Conservation (phyloP, 176 grass and related monocot genomes). For the Luzula sylvatica region DNA sequence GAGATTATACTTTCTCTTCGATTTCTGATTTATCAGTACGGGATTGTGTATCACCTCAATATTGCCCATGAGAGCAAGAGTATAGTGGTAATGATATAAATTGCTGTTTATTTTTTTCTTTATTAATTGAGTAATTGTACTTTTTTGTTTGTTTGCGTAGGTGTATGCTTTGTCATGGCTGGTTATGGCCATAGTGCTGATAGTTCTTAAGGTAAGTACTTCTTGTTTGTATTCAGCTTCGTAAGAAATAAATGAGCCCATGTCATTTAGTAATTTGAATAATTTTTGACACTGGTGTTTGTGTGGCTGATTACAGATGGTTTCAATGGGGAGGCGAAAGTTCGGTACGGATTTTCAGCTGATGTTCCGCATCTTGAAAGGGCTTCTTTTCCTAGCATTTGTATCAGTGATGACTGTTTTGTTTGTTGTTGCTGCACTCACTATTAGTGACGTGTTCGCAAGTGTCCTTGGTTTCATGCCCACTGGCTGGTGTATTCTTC, state of each 20-base stretch:
- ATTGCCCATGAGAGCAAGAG: slow-evolving; percentile 52
- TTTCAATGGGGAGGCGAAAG: slow-evolving; percentile 60
- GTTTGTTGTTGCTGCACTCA: slow-evolving; percentile 52
- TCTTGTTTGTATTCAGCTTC: no score
- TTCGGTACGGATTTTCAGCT: slow-evolving; percentile 71
- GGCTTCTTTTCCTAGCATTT: slow-evolving; percentile 81
- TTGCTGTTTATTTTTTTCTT: slow-evolving; percentile 3
- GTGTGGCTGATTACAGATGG: slow-evolving; percentile 51
- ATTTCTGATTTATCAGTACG: slow-evolving; percentile 96
- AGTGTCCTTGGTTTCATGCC: slow-evolving; percentile 70
- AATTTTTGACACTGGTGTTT: slow-evolving; percentile 10
- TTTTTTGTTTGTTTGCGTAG: slow-evolving; percentile 24
- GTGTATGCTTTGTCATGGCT: slow-evolving; percentile 92
- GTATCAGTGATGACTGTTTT: slow-evolving; percentile 67
- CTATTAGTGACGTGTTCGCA: slow-evolving; percentile 69
- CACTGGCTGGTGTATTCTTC: slow-evolving; percentile 85
- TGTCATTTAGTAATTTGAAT: neutral
- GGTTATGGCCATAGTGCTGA: slow-evolving; percentile 77
- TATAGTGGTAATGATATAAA: slow-evolving; percentile 45
- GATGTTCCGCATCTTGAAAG: slow-evolving; percentile 94
- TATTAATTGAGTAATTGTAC: neutral
- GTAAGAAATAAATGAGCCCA: no score
- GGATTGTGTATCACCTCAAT: slow-evolving; percentile 90
- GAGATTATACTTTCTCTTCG: slow-evolving; percentile 85
- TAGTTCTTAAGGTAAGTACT: slow-evolving; percentile 78